Evolutionary conservation across 441 rosid genomes (phyloP).

Genomic region (Aleurites moluccanus): DNA sequence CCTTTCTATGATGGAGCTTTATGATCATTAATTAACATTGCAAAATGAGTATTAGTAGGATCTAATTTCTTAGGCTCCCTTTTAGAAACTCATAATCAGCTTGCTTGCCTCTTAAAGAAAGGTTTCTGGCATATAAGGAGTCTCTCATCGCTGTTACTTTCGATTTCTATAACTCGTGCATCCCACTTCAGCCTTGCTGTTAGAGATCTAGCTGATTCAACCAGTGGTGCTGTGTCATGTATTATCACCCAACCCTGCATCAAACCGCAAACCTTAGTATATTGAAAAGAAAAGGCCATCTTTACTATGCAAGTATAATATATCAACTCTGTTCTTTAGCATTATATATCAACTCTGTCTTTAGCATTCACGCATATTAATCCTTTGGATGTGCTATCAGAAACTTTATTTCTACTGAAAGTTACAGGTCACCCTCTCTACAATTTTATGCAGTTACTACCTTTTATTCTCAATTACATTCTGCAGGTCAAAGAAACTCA

Average conservation of each 20-base stretch:
- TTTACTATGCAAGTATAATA: background rate
- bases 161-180: slow-evolving; percentile 80
- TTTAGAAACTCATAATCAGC: slow-evolving; percentile 32
- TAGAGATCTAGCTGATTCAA: slow-evolving; percentile 78
- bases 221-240: slow-evolving; percentile 72
- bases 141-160: slow-evolving; percentile 83
- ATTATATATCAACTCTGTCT: background rate
- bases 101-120: slow-evolving; percentile 63
- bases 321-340: background rate
- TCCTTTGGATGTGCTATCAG: background rate
- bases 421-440: background rate
- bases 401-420: background rate
- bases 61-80: slow-evolving; percentile 21
- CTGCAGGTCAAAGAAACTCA: background rate
- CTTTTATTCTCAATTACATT: background rate
- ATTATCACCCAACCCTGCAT: slow-evolving; percentile 97
- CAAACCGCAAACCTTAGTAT: slow-evolving; percentile 18
- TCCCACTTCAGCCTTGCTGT: slow-evolving; percentile 87
- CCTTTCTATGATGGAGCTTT: slow-evolving; percentile 33
- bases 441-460: background rate
- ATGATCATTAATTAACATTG: slow-evolving; percentile 36
- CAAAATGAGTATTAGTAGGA: slow-evolving; percentile 35
- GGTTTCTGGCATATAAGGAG: slow-evolving; percentile 98
- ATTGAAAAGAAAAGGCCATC: background rate
- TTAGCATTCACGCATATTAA: background rate